phyloP scores from a whole-genome alignment of 352 stramenopile species.

The Aphanomyces cochlioides region DNA sequence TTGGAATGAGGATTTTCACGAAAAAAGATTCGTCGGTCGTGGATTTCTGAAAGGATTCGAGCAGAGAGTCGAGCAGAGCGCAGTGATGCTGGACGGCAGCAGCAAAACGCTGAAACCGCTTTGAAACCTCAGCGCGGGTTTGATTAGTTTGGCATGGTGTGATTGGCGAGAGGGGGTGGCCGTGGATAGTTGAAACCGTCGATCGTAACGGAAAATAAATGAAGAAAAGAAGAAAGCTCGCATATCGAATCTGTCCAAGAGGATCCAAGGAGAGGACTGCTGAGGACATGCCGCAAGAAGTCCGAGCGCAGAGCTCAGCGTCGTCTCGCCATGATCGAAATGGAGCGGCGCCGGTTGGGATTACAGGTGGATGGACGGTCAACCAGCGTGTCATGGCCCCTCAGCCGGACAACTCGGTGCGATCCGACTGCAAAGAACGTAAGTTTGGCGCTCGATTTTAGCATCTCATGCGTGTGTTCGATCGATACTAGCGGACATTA shows the following conservation, averaged over 20 bases:
- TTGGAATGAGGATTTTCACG: too few relatives aligned
- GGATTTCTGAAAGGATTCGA: too few relatives aligned
- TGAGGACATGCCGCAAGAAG: constrained; percentile 12
- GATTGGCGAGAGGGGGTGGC: too few relatives aligned
- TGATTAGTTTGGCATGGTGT: too few relatives aligned
- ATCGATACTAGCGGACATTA: constrained; percentile 78
- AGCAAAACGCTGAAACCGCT: too few relatives aligned
- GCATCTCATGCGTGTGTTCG: constrained; percentile 3
- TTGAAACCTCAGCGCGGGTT: too few relatives aligned
- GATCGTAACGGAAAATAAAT: constrained; percentile 5
- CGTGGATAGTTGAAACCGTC: too few relatives aligned
- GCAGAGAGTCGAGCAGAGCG: too few relatives aligned
- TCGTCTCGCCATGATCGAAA: neutral
- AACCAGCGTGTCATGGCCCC: constrained; percentile 18
- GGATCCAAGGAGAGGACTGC: neutral
- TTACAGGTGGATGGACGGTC: constrained; percentile 8
- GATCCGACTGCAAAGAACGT: constrained; percentile 10
- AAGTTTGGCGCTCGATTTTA: neutral
- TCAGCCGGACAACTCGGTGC: neutral
- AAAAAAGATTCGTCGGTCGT: too few relatives aligned
- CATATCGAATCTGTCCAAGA: constrained; percentile 15
- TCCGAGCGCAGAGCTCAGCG: neutral
- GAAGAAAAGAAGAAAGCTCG: constrained; percentile 1
- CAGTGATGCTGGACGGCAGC: too few relatives aligned
- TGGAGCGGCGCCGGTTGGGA: too few relatives aligned